Conservation (phyloP, 257 asterid species). For the Ehretia macrophylla region DNA sequence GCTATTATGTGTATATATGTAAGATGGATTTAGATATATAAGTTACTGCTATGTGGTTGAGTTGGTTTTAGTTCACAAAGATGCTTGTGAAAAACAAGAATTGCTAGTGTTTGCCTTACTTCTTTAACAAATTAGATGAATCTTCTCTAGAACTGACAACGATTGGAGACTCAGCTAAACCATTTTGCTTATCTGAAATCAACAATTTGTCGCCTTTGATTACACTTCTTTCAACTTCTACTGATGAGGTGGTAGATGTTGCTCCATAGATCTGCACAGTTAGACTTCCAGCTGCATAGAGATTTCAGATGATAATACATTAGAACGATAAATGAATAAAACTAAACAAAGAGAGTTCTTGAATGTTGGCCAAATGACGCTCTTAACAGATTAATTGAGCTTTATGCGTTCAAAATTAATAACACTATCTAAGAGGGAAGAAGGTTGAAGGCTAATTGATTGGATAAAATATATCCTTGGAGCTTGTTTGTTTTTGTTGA, state of each 20-base stretch:
- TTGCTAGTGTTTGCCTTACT: conserved; percentile 14
- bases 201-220: conserved; percentile 11
- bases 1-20: not conserved
- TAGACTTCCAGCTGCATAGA: conserved; percentile 60
- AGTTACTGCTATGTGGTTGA: not conserved
- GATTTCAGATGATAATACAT: not conserved
- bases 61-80: not conserved
- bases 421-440: too few relatives aligned
- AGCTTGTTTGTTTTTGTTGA: not conserved
- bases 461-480: too few relatives aligned
- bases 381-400: too few relatives aligned
- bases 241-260: conserved; percentile 23
- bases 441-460: too few relatives aligned
- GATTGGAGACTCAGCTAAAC: conserved; percentile 27
- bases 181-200: conserved; percentile 23
- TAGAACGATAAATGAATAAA: not conserved
- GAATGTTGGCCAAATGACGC: not conserved
- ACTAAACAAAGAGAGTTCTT: too few relatives aligned
- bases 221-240: conserved; percentile 10
- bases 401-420: too few relatives aligned
- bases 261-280: conserved; percentile 71
- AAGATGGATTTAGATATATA: too few relatives aligned
- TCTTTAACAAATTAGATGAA: conserved; percentile 28
- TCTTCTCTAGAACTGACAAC: conserved; percentile 29
- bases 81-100: not conserved